phyloP scores from a whole-genome alignment of 805 yeast genomes.

The Kuraishia borneana region DNA sequence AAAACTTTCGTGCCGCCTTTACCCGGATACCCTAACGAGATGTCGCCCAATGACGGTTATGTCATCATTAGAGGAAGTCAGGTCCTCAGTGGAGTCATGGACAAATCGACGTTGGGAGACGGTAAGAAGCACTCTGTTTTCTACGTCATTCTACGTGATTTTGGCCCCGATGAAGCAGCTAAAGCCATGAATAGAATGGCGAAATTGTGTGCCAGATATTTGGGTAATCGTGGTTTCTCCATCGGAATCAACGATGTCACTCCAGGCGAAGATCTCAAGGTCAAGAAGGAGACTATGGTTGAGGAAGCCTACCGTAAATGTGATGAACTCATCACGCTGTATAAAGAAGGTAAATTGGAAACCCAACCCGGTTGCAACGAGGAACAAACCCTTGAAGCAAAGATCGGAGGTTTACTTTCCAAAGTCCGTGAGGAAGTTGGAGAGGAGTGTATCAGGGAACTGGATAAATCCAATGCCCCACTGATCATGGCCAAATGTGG shows the following conservation, averaged over 20 bases:
- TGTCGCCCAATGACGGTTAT: constrained; percentile 97
- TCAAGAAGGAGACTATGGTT: constrained; percentile 77
- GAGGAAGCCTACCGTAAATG: constrained; percentile 84
- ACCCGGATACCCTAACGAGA: constrained; percentile 67
- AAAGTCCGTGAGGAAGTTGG: constrained; percentile 99
- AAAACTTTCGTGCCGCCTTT: constrained; percentile 79
- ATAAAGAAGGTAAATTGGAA: constrained; percentile 78
- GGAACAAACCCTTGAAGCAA: constrained; percentile 96
- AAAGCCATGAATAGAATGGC: constrained; percentile 98
- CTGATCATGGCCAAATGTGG: constrained; percentile 99
- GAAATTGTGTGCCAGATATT: constrained; percentile 89
- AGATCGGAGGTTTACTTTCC: constrained; percentile 90
- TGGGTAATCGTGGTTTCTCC: constrained; percentile 93
- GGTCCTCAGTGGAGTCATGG: constrained; percentile 91
- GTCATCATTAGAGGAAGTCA: constrained; percentile 85
- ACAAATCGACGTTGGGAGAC: constrained; percentile 90
- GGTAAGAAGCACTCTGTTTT: constrained; percentile 97
- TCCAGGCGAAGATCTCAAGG: constrained; percentile 70
- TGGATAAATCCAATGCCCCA: constrained; percentile 88
- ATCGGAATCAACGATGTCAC: constrained; percentile 97
- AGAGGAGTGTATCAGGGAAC: constrained; percentile 89
- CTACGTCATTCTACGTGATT: constrained; percentile 89
- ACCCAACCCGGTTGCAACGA: constrained; percentile 99
- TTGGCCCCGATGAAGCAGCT: constrained; percentile 95
- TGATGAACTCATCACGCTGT: constrained; percentile 76